These are phyloP conservation scores for Rhytidiadelphus loreus DNA, from an alignment of 225 moss, liverwort and hornwort species.

Conservation along the genomic window DNA sequence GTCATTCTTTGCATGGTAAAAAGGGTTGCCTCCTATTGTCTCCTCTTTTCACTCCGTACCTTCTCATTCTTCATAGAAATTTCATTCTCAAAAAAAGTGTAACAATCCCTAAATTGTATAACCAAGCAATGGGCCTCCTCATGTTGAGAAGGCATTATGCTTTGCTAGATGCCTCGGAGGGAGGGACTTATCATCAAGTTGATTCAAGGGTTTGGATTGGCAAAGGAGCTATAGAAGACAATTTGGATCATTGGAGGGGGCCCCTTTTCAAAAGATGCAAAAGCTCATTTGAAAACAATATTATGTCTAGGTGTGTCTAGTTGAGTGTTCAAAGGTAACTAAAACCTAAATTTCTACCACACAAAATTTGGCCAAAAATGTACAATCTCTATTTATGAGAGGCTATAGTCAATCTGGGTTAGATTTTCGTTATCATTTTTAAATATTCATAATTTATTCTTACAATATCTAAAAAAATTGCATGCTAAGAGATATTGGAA, in stretches of 20 bases:
- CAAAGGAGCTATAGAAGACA: neutral
- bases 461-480: neutral
- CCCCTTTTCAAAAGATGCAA: neutral
- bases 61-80: neutral
- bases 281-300: neutral
- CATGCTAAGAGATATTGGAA: neutral
- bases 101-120: neutral
- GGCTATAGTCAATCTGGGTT: neutral
- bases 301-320: neutral
- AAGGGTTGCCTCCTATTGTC: neutral
- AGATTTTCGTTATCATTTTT: neutral
- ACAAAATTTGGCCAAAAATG: neutral
- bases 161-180: accelerated
- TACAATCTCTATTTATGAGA: neutral
- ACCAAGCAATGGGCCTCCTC: accelerated
- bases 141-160: accelerated
- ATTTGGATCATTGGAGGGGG: neutral
- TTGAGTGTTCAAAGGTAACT: neutral
- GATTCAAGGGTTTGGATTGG: neutral
- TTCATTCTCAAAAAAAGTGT: neutral
- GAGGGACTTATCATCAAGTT: neutral
- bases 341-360: neutral
- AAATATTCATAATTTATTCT: neutral
- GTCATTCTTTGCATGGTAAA: neutral
- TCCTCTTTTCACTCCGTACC: neutral